phyloP scores from a whole-genome alignment of 163 green algal genomes.

The Coccomyxa subellipsoidea region DNA sequence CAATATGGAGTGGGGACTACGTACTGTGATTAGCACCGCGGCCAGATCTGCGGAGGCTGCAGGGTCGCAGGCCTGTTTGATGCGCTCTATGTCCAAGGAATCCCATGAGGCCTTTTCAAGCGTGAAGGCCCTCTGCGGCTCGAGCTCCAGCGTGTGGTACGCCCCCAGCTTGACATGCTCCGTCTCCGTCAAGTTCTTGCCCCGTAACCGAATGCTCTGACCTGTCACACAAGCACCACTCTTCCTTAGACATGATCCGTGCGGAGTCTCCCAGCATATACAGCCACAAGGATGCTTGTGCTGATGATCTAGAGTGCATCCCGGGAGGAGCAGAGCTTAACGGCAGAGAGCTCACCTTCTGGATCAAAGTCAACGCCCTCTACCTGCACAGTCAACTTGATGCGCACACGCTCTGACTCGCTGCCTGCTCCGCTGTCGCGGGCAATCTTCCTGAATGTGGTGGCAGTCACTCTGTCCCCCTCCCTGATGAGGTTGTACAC shows the following conservation, averaged over 20 bases:
- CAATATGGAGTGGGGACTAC: neutral
- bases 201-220: slow-evolving; percentile 78
- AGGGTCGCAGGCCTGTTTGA: slow-evolving; percentile 71
- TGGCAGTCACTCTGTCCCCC: slow-evolving; percentile 80
- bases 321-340: too few relatives aligned
- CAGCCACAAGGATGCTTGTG: too few relatives aligned
- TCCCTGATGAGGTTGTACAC: slow-evolving; percentile 84
- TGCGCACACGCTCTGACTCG: slow-evolving; percentile 78
- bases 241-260: too few relatives aligned
- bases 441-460: slow-evolving; percentile 84
- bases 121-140: slow-evolving; percentile 73
- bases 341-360: slow-evolving; percentile 55
- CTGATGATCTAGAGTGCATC: too few relatives aligned
- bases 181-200: slow-evolving; percentile 83
- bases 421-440: slow-evolving; percentile 54
- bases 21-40: slow-evolving; percentile 84
- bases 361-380: slow-evolving; percentile 90
- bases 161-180: slow-evolving; percentile 92
- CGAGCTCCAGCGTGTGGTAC: slow-evolving; percentile 94
- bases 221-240: slow-evolving; percentile 41
- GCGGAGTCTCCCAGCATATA: too few relatives aligned
- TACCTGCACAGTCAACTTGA: slow-evolving; percentile 79
- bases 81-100: slow-evolving; percentile 72
- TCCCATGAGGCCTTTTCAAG: slow-evolving; percentile 87
- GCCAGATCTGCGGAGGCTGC: slow-evolving; percentile 83